These are phyloP conservation scores for Ilyonectria sp. DNA, from an alignment of 2,329 filamentous ascomycete species.

Conservation along the genomic window DNA sequence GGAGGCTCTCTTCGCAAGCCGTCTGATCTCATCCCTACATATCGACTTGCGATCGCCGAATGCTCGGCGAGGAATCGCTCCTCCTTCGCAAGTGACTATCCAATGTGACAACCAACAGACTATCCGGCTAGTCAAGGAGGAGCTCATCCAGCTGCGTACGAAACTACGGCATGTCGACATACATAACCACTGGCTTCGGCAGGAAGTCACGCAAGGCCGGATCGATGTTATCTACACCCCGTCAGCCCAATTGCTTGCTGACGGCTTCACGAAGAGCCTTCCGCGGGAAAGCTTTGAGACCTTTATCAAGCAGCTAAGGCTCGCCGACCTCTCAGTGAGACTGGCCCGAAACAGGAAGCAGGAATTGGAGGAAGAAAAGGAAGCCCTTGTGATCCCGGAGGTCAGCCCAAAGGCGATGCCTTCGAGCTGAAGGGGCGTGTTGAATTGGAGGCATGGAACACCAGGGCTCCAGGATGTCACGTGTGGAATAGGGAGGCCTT, in stretches of 20 bases:
- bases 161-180: constrained; percentile 10
- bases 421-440: no score
- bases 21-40: background rate
- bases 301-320: background rate
- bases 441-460: no score
- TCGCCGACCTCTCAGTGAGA: background rate
- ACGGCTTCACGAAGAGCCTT: background rate
- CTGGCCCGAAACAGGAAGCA: background rate
- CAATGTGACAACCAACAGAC: constrained; percentile 13
- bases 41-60: background rate
- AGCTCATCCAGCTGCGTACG: background rate
- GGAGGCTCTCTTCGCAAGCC: constrained; percentile 3
- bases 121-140: background rate
- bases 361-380: background rate
- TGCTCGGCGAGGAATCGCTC: background rate
- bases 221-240: background rate
- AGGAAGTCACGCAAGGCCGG: background rate
- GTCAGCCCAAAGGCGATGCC: background rate
- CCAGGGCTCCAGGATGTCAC: no score
- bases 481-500: no score
- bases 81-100: background rate
- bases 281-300: background rate
- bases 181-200: constrained; percentile 16
- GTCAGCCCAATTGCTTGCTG: background rate
- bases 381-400: background rate